These are phyloP conservation scores for Diutina mesorugosa DNA, from an alignment of 1,139 yeast species.

Conservation along the genomic window DNA sequence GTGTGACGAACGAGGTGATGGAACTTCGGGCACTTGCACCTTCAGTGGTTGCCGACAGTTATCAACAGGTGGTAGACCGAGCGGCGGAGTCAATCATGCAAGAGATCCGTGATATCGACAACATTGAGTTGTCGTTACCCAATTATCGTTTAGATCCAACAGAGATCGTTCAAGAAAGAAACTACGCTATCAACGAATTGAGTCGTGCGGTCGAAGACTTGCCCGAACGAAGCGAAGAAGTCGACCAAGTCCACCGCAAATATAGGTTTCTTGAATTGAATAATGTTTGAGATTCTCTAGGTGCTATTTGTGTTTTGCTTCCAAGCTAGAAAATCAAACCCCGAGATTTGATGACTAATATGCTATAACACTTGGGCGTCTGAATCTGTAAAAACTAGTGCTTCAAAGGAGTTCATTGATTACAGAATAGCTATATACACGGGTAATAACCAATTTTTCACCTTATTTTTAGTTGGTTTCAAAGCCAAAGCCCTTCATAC, in stretches of 20 bases:
- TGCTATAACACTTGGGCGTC: not conserved
- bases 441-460: not conserved
- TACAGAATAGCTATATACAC: not conserved
- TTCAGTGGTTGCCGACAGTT: not conserved
- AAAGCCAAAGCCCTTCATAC: constrained; percentile 92
- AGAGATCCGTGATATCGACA: not conserved
- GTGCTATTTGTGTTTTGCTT: too few species aligned
- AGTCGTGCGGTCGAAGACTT: not conserved
- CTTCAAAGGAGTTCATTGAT: not conserved
- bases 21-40: not conserved
- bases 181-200: not conserved
- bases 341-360: not conserved
- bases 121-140: not conserved
- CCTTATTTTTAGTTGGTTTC: constrained; percentile 13
- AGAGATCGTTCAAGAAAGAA: not conserved
- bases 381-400: not conserved
- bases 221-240: not conserved
- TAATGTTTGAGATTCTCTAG: not conserved
- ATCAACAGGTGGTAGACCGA: not conserved
- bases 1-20: not conserved
- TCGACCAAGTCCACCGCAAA: not conserved
- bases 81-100: not conserved
- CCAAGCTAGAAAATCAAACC: not conserved
- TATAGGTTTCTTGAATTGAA: not conserved
- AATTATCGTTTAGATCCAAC: not conserved